Evolutionary conservation across 2,329 filamentous ascomycete genomes (phyloP), one percentile per base, ranked within the genome.

Genomic region (Trichophyton mentagrophytes): DNA sequence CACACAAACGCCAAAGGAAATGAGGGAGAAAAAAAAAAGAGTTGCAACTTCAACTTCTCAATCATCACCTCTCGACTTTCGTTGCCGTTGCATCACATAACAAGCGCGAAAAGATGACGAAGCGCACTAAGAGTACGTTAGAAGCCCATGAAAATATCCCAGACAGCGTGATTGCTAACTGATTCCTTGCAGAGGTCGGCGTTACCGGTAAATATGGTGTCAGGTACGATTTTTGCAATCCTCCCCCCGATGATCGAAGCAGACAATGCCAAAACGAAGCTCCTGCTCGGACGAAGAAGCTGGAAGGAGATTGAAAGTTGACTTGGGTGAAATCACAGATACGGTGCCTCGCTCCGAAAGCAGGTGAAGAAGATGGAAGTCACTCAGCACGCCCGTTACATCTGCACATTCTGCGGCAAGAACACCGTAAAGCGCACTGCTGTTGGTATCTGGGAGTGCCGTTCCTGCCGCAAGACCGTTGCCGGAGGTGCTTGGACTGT

Each of bases 351-450:
- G 74, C 90, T 97, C 80, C 90, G 91, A 82, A 97, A 97, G 86
- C 91, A 90, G 79, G 87, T 93, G 76, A 97, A 97, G 90, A 96
- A 96, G 89, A 96, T 96, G 88, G 93, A 97, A 87, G 89, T 97
- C 79, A 89, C 89, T 74, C 93, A 97, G 81, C 93, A 99, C 84
- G 90, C 90, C 82, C 88, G 88, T 78, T 97, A 96, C 79, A 86
- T 86, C 76, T 97, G 92, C 86, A 92, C 91, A 69, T 99, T 97
- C 88, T 96, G 90, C 85, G 92, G 92, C 76, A 97, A 97, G 87
- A 87, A 85, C 77, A 88, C 87, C 72, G 90, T 96, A 76, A 90
- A 90, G 83, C 87, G 92, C 75, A 83, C 90, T 76, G 86, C 89
- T 66, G 89, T 92, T 71, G 91, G 91, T 73, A 96, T 96, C 84